These are phyloP conservation scores for Alternaria arborescens DNA, from an alignment of 2,329 filamentous ascomycete species.

Conservation along the genomic window DNA sequence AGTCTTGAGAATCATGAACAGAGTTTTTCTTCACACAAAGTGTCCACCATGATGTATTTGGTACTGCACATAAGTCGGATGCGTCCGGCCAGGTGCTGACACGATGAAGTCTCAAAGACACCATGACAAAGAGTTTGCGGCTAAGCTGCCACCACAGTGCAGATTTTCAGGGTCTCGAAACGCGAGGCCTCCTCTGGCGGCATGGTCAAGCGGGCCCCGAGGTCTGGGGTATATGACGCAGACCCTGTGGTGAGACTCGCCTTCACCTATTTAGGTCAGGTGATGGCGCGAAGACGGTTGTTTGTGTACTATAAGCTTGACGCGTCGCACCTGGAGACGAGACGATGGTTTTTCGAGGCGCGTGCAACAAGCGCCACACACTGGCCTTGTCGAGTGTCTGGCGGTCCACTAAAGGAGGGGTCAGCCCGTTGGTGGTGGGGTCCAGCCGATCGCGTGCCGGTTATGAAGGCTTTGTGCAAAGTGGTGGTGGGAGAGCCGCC, in stretches of 20 bases:
- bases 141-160: slow-evolving; percentile 32
- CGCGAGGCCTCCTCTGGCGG: slow-evolving; percentile 33
- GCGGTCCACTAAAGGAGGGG: slow-evolving; percentile 45
- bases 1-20: slow-evolving; percentile 1
- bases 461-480: slow-evolving; percentile 50
- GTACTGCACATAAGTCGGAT: slow-evolving; percentile 22
- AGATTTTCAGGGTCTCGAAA: slow-evolving; percentile 45
- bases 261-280: slow-evolving; percentile 36
- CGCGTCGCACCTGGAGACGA: slow-evolving; percentile 47
- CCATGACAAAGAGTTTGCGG: slow-evolving; percentile 26
- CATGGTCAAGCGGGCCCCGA: slow-evolving; percentile 38
- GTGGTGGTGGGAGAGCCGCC: slow-evolving; percentile 25
- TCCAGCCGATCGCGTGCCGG: slow-evolving; percentile 27
- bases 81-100: slow-evolving; percentile 25
- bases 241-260: slow-evolving; percentile 17
- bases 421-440: slow-evolving; percentile 46
- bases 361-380: slow-evolving; percentile 39
- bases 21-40: slow-evolving; percentile 7
- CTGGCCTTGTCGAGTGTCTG: slow-evolving; percentile 31
- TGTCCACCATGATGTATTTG: slow-evolving; percentile 8
- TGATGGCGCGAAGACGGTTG: slow-evolving; percentile 40
- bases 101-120: neutral
- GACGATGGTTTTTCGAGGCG: slow-evolving; percentile 32
- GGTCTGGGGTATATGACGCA: slow-evolving; percentile 22
- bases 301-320: slow-evolving; percentile 45